These are phyloP conservation scores for Populus alba DNA, from an alignment of 345 rosid genomes.

Conservation along the genomic window DNA sequence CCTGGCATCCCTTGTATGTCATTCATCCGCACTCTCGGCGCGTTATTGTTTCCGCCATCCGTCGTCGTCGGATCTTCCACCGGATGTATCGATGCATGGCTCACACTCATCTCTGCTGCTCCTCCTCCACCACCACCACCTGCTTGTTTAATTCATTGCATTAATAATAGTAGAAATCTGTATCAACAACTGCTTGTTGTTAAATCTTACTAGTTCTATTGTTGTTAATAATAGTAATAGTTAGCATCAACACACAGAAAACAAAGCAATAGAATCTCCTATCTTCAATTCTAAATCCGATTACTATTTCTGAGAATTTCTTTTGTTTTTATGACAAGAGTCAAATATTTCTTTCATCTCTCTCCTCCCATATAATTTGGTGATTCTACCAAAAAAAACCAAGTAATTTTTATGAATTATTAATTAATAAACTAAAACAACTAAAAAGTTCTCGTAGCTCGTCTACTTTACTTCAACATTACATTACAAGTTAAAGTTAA, in stretches of 20 bases:
- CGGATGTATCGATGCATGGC: constrained; percentile 79
- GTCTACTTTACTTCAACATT: too few relatives aligned
- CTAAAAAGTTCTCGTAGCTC: too few relatives aligned
- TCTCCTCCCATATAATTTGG: too few relatives aligned
- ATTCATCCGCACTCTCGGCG: constrained; percentile 62
- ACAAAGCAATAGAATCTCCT: neutral
- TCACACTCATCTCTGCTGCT: constrained; percentile 68
- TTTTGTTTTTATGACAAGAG: neutral
- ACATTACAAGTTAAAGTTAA: too few relatives aligned
- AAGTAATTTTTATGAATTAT: too few relatives aligned
- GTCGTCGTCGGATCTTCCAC: constrained; percentile 63
- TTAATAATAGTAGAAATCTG: neutral
- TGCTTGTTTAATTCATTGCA: constrained; percentile 34
- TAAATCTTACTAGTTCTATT: too few relatives aligned
- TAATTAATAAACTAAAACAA: too few relatives aligned
- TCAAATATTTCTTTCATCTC: neutral
- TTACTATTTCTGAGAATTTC: neutral
- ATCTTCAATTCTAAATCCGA: neutral
- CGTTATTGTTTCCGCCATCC: constrained; percentile 40
- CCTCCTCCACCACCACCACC: neutral
- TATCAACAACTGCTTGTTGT: neutral
- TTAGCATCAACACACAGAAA: neutral
- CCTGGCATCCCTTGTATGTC: constrained; percentile 73
- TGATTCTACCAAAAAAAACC: too few relatives aligned
- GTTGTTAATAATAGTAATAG: neutral